Conservation (phyloP, 2,329 filamentous ascomycete genomes). For the Talaromyces piceae region DNA sequence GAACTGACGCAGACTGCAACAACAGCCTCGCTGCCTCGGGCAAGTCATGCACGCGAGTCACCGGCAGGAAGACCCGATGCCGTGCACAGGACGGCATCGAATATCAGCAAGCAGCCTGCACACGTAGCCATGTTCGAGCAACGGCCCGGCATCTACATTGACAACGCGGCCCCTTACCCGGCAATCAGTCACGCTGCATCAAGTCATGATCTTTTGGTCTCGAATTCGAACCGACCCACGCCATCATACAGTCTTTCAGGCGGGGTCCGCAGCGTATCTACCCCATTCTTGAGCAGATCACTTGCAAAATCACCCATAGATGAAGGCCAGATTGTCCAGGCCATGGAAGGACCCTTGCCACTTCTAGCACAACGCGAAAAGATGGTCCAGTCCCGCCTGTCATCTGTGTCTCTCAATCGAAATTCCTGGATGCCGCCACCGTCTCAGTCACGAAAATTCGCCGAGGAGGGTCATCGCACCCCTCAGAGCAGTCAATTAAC, state of each 20-base stretch:
- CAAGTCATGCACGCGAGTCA: conserved; percentile 16
- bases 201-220: background rate
- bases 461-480: conserved; percentile 13
- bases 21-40: conserved; percentile 40
- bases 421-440: conserved; percentile 24
- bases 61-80: background rate
- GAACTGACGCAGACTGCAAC: conserved; percentile 59
- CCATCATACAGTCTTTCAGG: background rate
- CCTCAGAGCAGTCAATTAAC: conserved; percentile 13
- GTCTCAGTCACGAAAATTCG: conserved; percentile 21
- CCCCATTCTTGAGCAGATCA: conserved; percentile 17
- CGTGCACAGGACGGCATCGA: conserved; percentile 5
- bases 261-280: conserved; percentile 15
- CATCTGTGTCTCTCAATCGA: conserved; percentile 27
- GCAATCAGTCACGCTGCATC: background rate
- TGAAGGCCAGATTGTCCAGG: conserved; percentile 12
- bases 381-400: conserved; percentile 37
- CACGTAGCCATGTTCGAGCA: background rate
- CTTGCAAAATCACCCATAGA: conserved; percentile 12
- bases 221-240: background rate
- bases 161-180: background rate
- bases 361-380: conserved; percentile 50
- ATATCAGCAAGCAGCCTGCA: background rate
- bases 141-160: background rate
- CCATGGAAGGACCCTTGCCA: conserved; percentile 32